Conservation (phyloP, 768 basidiomycete species). For the Lentinula detonsa region DNA sequence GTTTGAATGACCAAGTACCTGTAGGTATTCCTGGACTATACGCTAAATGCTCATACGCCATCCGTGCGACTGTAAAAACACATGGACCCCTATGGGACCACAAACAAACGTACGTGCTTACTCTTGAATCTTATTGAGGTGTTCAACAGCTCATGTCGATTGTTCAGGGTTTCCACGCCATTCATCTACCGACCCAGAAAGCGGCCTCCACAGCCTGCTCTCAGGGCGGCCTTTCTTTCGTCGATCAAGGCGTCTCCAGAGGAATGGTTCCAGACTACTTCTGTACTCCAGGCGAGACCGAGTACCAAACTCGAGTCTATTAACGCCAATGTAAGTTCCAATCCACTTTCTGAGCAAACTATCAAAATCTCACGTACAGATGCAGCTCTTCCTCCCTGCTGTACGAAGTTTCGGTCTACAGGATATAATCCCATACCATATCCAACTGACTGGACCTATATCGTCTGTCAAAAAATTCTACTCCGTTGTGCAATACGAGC, state of each 20-base stretch:
- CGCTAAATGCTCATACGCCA: background rate
- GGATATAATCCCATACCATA: conserved; percentile 4
- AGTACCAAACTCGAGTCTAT: background rate
- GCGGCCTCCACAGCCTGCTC: conserved; percentile 1
- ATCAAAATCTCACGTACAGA: background rate
- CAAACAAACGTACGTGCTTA: background rate
- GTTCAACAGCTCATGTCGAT: background rate
- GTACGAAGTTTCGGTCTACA: conserved; percentile 3
- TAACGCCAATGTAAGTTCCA: background rate
- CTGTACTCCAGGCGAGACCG: background rate
- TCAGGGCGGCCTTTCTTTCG: background rate
- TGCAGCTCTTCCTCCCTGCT: conserved; percentile 3
- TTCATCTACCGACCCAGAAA: conserved; percentile 3
- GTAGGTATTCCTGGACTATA: conserved; percentile 2
- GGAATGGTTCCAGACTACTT: conserved; percentile 3
- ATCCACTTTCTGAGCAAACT: background rate
- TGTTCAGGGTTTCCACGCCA: background rate
- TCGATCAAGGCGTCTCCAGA: background rate
- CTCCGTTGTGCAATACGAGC: background rate
- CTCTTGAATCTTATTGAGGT: no score
- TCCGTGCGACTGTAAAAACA: background rate
- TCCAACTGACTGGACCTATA: conserved; percentile 3
- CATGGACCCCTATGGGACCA: conserved; percentile 1
- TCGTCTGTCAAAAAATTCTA: conserved; percentile 3
- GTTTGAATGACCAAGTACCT: background rate